These are phyloP conservation scores for Bruguiera parviflora DNA, from an alignment of 345 rosid species.

Conservation along the genomic window DNA sequence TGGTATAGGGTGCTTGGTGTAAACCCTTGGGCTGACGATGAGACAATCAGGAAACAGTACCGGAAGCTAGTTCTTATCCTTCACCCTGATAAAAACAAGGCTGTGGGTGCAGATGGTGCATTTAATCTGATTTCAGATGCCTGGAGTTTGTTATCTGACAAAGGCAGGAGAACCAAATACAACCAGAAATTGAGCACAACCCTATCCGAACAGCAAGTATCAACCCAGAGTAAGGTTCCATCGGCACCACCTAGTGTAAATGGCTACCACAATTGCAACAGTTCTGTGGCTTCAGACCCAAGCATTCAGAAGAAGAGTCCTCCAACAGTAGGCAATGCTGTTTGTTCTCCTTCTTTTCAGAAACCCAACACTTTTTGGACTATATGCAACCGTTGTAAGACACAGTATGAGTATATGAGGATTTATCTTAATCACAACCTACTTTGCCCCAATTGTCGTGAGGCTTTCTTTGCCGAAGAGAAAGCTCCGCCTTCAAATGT, in stretches of 20 bases:
- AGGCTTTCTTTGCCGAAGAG: conserved; percentile 69
- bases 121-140: conserved; percentile 42
- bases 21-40: conserved; percentile 38
- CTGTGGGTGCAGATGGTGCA: conserved; percentile 46
- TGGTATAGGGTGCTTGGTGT: conserved; percentile 41
- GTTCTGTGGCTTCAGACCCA: conserved; percentile 22
- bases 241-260: conserved; percentile 38
- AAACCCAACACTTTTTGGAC: conserved; percentile 83
- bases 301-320: conserved; percentile 27
- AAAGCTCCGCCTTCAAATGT: conserved; percentile 61
- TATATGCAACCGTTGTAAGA: conserved; percentile 62
- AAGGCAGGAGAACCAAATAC: conserved; percentile 39
- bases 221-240: conserved; percentile 33
- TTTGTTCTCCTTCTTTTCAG: conserved; percentile 26
- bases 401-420: conserved; percentile 76
- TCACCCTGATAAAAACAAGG: conserved; percentile 49
- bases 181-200: conserved; percentile 48
- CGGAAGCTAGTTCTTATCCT: conserved; percentile 39
- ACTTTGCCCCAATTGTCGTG: conserved; percentile 68
- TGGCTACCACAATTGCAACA: conserved; percentile 41
- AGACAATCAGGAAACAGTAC: conserved; percentile 38
- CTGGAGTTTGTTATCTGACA: conserved; percentile 41
- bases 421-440: conserved; percentile 71
- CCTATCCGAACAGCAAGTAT: conserved; percentile 30
- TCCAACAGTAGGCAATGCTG: conserved; percentile 20